Base-by-base conservation (phyloP, 169 alveolate genomes). In the Toxoplasma gondii region DNA sequence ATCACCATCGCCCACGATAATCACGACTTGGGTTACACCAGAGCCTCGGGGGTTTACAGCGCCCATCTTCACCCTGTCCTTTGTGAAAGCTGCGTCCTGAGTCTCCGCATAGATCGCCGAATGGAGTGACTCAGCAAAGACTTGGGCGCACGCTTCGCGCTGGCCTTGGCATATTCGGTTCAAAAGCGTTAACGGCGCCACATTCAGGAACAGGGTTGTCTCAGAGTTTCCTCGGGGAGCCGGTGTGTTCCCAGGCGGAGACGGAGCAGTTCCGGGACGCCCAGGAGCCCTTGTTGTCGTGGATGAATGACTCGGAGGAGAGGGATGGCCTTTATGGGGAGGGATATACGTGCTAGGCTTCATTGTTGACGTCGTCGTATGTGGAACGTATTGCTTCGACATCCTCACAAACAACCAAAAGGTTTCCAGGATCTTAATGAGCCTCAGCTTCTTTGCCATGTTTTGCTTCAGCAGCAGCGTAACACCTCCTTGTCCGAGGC, bases 401-500 rank as follows among this genome's bases (percentile, higher is more conserved):
- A 74, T 74, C 22, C 84, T n/a, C 45, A 74, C 49, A 74, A 74
- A 38, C 0, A 38, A 24, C 84, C 84, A 74, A 24, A 74, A 74
- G 84, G 84, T 38, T 34, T 74, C 45, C 84, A 74, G 22, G 45
- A 74, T n/a, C 84, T 74, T 38, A 0, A 74, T n/a, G 22, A 74
- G 84, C 45, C 84, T n/a, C 22, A 74, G 44, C 49, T 74, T 74
- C 84, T 74, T 74, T 38, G 84, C 84, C 84, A 74, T 74, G 44
- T 74, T 74, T 4, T 74, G 22, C 27, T 38, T n/a, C 84, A 74
- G 84, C 7, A 74, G 49, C 45, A 74, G 44, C 17, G 84, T 17
- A n/a, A 74, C 84, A 0, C 84, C 84, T 19, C 78, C 78, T 64
- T 64, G 29, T 31, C 29, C 78, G 24, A 19, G 16, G 34, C 78